Conservation (phyloP, 2,329 filamentous ascomycete species). For the Fusarium torreyae region DNA sequence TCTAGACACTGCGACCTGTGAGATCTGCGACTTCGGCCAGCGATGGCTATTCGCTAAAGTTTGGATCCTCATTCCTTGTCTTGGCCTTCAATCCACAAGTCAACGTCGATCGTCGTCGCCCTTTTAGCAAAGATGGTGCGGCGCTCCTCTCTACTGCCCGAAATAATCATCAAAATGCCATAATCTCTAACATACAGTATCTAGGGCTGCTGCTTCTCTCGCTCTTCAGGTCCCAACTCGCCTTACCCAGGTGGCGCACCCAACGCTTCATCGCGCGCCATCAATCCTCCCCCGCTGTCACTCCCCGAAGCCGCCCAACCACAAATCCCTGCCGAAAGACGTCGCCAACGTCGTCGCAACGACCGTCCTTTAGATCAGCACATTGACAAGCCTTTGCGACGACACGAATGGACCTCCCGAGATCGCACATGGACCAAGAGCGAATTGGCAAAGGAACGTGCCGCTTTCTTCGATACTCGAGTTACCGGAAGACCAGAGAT, state of each 20-base stretch:
- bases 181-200: conserved; percentile 36
- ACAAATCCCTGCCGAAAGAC: conserved; percentile 47
- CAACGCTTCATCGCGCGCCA: conserved; percentile 68
- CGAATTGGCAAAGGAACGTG: conserved; percentile 78
- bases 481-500: conserved; percentile 83
- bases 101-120: conserved; percentile 26
- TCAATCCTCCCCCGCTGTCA: conserved; percentile 61
- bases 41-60: conserved; percentile 44
- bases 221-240: conserved; percentile 66
- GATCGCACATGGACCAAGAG: conserved; percentile 78
- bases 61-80: conserved; percentile 38
- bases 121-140: conserved; percentile 42
- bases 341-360: conserved; percentile 54
- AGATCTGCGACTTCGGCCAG: conserved; percentile 36
- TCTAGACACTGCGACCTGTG: conserved; percentile 8
- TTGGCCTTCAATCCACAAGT: conserved; percentile 27
- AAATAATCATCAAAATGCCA: neutral
- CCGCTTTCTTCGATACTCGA: conserved; percentile 91
- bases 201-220: conserved; percentile 72
- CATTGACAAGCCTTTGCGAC: conserved; percentile 78
- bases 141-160: neutral
- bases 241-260: conserved; percentile 66
- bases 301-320: conserved; percentile 50
- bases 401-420: conserved; percentile 76
- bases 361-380: conserved; percentile 70